phyloP scores from a whole-genome alignment of 148 eudicot species.

The Rhododendron mucronatum region DNA sequence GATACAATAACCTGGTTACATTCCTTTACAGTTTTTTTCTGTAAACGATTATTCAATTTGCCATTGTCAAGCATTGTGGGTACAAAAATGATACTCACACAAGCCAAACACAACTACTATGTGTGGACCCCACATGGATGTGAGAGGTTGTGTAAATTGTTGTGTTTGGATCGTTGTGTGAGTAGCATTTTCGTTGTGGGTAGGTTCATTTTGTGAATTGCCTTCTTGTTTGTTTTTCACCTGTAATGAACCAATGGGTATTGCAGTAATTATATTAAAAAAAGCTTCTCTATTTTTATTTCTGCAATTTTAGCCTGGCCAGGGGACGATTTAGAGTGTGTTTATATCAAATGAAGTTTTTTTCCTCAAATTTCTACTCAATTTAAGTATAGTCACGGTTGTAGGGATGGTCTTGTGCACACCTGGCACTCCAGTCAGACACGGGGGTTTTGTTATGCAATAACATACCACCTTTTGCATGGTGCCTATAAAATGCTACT shows the following conservation, averaged over 20 bases:
- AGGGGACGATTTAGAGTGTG: not conserved
- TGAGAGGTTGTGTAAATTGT: too few relatives aligned
- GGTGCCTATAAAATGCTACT: constrained; percentile 66
- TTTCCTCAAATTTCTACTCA: not conserved
- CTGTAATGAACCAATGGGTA: not conserved
- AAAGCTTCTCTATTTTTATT: not conserved
- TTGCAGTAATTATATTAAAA: not conserved
- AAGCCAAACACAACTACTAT: too few relatives aligned
- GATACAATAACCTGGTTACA: constrained; percentile 36
- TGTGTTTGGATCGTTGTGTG: too few relatives aligned
- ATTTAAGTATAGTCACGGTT: not conserved
- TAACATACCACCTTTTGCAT: constrained; percentile 63
- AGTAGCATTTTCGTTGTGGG: too few relatives aligned
- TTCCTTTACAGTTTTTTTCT: not conserved
- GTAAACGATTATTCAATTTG: not conserved
- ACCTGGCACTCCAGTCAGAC: constrained; percentile 51
- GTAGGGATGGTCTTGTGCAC: not conserved
- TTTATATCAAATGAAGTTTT: not conserved
- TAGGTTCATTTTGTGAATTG: not conserved
- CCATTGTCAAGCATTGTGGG: not conserved
- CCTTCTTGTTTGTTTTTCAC: not conserved
- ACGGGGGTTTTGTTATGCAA: constrained; percentile 47
- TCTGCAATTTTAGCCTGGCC: not conserved
- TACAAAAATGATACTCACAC: too few relatives aligned
- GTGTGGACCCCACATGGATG: too few relatives aligned